phyloP scores from a whole-genome alignment of 148 eudicot species.

The Mesembryanthemum crystallinum region DNA sequence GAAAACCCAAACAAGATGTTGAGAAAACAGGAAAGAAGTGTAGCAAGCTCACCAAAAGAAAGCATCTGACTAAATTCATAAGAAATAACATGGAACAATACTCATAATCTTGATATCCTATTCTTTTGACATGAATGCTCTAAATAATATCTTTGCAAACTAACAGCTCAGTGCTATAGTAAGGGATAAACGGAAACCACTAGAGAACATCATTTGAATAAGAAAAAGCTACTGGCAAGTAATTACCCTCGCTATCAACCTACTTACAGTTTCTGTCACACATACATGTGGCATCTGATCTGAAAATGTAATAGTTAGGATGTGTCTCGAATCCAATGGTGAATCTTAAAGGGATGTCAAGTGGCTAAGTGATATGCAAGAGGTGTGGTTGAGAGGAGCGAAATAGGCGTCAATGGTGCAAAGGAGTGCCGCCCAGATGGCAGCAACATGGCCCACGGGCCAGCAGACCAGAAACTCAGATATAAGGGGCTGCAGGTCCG shows the following conservation, averaged over 20 bases:
- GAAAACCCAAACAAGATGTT: neutral
- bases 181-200: neutral
- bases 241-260: neutral
- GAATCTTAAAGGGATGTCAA: too few relatives aligned
- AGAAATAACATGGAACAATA: neutral
- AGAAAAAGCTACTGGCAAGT: neutral
- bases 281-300: neutral
- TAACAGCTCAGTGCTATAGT: neutral
- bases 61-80: neutral
- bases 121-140: neutral
- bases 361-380: too few relatives aligned
- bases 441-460: too few relatives aligned
- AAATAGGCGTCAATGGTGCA: too few relatives aligned
- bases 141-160: neutral
- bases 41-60: neutral
- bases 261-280: neutral
- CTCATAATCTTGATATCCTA: neutral
- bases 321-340: too few relatives aligned
- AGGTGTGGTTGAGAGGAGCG: too few relatives aligned
- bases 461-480: too few relatives aligned
- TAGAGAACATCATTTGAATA: neutral
- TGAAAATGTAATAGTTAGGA: too few relatives aligned
- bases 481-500: too few relatives aligned
- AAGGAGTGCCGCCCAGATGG: too few relatives aligned
- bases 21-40: neutral